Percentiles rank a stretch among this genome's conserved stretches.
phyloP scores from a whole-genome alignment of 2,329 filamentous ascomycete genomes.

The Fonsecaea nubica region DNA sequence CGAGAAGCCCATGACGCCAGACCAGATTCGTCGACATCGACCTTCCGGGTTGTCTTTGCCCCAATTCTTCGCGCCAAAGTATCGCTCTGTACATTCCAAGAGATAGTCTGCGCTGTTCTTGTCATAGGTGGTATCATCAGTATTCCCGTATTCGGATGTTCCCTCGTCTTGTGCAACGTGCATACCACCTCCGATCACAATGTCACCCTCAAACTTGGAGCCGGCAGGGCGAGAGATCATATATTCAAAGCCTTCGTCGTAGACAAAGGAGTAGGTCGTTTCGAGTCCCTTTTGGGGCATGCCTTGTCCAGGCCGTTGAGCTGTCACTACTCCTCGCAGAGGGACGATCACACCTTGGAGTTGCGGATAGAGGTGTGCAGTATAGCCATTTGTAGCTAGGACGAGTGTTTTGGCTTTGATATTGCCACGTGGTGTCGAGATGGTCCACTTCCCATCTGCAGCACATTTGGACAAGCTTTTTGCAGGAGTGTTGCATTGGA shows the following conservation, averaged over 20 bases:
- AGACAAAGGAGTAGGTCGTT: slow-evolving; percentile 40
- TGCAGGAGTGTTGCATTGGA: slow-evolving; percentile 45
- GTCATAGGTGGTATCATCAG: slow-evolving; percentile 42
- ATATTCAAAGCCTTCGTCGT: slow-evolving; percentile 48
- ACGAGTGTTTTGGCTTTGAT: slow-evolving; percentile 55
- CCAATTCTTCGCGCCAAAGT: slow-evolving; percentile 51
- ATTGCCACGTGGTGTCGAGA: slow-evolving; percentile 53
- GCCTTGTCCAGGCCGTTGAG: slow-evolving; percentile 46
- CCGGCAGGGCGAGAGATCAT: slow-evolving; percentile 44
- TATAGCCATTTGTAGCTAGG: slow-evolving; percentile 63
- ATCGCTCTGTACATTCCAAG: slow-evolving; percentile 40
- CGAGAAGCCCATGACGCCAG: slow-evolving; percentile 64
- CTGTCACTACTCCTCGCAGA: slow-evolving; percentile 59
- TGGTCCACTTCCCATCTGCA: slow-evolving; percentile 32
- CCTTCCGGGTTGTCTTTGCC: slow-evolving; percentile 51
- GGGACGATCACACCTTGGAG: slow-evolving; percentile 60
- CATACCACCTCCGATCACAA: slow-evolving; percentile 43
- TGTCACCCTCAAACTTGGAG: slow-evolving; percentile 42
- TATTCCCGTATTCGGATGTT: slow-evolving; percentile 37
- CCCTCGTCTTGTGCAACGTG: slow-evolving; percentile 27
- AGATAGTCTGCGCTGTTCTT: slow-evolving; percentile 41
- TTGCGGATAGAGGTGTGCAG: slow-evolving; percentile 52
- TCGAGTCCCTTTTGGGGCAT: slow-evolving; percentile 38
- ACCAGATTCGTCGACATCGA: slow-evolving; percentile 57
- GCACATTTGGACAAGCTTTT: slow-evolving; percentile 32